Conservation (phyloP, 192 early-diverging fungal species). For the Coemansia sp. region DNA sequence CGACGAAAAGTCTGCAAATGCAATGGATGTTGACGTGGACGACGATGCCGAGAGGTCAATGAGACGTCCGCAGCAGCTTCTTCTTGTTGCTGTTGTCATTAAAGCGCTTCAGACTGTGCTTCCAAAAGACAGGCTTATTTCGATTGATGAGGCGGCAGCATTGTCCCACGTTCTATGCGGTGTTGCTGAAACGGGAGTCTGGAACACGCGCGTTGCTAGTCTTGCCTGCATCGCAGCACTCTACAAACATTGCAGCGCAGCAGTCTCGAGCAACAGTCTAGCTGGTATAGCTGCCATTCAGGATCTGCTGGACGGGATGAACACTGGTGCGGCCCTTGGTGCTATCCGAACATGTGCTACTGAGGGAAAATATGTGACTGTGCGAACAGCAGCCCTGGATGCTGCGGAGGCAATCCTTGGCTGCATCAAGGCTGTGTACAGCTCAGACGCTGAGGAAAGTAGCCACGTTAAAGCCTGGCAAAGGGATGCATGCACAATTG, state of each 20-base stretch:
- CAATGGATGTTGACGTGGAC: constrained; percentile 14
- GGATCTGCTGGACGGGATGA: constrained; percentile 2
- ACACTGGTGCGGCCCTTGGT: constrained; percentile 35
- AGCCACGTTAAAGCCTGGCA: constrained; percentile 8
- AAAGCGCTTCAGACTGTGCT: constrained; percentile 28
- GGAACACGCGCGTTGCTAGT: constrained; percentile 79
- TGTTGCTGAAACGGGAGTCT: constrained; percentile 67
- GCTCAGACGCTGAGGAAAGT: background rate
- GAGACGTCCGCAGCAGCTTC: constrained; percentile 40
- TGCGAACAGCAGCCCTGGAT: constrained; percentile 61
- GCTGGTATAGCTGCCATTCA: background rate
- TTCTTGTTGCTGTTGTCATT: constrained; percentile 36
- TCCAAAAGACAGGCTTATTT: constrained; percentile 11
- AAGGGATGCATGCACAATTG: constrained; percentile 5
- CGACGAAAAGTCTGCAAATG: background rate
- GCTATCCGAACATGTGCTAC: constrained; percentile 54
- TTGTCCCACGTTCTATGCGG: constrained; percentile 53
- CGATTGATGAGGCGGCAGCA: constrained; percentile 47
- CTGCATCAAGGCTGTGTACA: constrained; percentile 7
- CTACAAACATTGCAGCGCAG: constrained; percentile 25
- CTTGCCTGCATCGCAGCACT: constrained; percentile 67
- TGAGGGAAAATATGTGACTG: constrained; percentile 66
- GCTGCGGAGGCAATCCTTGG: constrained; percentile 36
- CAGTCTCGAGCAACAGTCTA: background rate
- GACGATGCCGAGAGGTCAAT: constrained; percentile 23